These are phyloP conservation scores for Candida piceae DNA, from an alignment of 805 yeast species.

Conservation along the genomic window DNA sequence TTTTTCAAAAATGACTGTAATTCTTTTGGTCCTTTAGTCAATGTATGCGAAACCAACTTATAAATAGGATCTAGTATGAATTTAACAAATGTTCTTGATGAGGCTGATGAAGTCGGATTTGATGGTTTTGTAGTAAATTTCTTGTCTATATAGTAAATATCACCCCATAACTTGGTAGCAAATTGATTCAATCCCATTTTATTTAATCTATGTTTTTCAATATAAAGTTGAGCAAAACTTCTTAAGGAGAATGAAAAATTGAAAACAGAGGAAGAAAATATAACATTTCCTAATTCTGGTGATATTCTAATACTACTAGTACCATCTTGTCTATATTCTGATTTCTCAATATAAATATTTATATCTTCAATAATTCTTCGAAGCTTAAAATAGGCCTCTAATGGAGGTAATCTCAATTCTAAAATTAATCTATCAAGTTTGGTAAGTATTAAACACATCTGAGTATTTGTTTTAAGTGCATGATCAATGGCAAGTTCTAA, in stretches of 20 bases:
- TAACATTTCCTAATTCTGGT: conserved; percentile 61
- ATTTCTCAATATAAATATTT: conserved; percentile 45
- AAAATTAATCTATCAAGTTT: conserved; percentile 82
- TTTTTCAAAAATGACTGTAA: conserved; percentile 41
- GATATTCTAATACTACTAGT: conserved; percentile 36
- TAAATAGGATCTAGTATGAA: conserved; percentile 78
- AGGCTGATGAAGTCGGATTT: conserved; percentile 19
- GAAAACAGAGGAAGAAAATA: conserved; percentile 66
- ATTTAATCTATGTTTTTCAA: conserved; percentile 25
- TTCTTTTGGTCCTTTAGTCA: conserved; percentile 45
- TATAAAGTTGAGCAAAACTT: conserved; percentile 57
- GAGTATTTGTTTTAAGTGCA: conserved; percentile 44
- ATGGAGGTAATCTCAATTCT: conserved; percentile 71
- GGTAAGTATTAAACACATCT: conserved; percentile 61
- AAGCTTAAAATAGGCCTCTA: conserved; percentile 68
- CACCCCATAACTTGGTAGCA: conserved; percentile 71
- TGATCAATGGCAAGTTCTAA: conserved; percentile 48
- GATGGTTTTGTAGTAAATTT: conserved; percentile 38
- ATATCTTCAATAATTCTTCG: conserved; percentile 55
- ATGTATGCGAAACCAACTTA: conserved; percentile 58
- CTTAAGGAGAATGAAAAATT: conserved; percentile 61
- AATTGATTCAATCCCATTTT: conserved; percentile 36
- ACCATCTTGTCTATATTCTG: conserved; percentile 21
- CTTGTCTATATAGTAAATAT: conserved; percentile 47
- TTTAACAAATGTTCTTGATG: conserved; percentile 46